Conservation (phyloP, 495 filamentous ascomycete genomes). For the Lepidopterella palustris region DNA sequence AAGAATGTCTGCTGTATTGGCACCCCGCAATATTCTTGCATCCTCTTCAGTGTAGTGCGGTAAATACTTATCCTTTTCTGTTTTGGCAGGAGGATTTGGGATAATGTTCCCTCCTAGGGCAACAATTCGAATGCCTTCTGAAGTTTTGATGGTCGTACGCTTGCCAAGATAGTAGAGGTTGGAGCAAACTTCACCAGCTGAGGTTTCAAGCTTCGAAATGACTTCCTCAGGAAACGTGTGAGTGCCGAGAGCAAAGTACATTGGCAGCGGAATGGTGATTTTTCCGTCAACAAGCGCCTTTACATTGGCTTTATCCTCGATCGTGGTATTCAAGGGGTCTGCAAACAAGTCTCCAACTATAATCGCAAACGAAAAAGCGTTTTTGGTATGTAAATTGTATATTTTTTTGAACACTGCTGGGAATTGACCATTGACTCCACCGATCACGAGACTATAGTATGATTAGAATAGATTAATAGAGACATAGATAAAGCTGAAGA, state of each 20-base stretch:
- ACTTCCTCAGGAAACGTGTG: conserved; percentile 59
- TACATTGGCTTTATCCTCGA: conserved; percentile 53
- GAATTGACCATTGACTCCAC: conserved; percentile 69
- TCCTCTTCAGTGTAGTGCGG: conserved; percentile 72
- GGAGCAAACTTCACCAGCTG: conserved; percentile 72
- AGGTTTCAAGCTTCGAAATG: conserved; percentile 61
- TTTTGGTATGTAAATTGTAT: conserved; percentile 70
- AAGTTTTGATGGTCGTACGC: conserved; percentile 75
- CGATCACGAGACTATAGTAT: conserved; percentile 64
- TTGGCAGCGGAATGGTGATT: conserved; percentile 67
- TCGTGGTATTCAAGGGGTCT: conserved; percentile 14
- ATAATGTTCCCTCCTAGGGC: conserved; percentile 67
- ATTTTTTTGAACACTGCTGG: conserved; percentile 69
- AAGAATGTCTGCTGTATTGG: conserved; percentile 73
- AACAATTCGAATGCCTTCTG: conserved; percentile 80
- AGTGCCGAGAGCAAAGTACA: conserved; percentile 77
- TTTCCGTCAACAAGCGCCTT: conserved; percentile 60
- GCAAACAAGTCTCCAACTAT: conserved; percentile 76
- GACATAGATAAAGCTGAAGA: conserved; percentile 11
- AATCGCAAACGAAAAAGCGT: conserved; percentile 77
- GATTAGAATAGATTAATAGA: conserved; percentile 31
- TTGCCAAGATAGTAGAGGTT: conserved; percentile 87
- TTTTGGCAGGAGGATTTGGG: conserved; percentile 43
- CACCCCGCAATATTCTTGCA: conserved; percentile 63
- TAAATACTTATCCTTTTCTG: conserved; percentile 55